A percentile compares a stretch with the other conserved stretches of the same genome.
Conservation (phyloP, 371 early-diverging fungal species). For the Apophysomyces ossiformis region DNA sequence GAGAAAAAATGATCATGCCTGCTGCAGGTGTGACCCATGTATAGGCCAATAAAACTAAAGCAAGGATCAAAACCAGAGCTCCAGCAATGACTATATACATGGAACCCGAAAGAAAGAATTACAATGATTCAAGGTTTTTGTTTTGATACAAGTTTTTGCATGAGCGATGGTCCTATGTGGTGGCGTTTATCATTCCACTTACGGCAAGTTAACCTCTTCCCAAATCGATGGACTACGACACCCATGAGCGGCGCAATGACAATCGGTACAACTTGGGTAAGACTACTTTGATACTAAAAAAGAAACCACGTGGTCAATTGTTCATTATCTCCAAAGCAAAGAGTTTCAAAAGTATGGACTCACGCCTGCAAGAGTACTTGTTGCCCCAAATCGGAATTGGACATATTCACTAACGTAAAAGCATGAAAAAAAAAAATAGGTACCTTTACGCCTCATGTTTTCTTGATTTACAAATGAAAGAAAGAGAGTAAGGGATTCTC, state of each 20-base stretch:
- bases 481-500: too few species aligned
- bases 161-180: too few species aligned
- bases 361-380: conserved; percentile 51
- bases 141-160: background rate
- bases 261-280: conserved; percentile 60
- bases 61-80: conserved; percentile 35
- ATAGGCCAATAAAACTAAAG: conserved; percentile 42
- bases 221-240: conserved; percentile 53
- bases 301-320: background rate
- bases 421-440: background rate
- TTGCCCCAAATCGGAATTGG: conserved; percentile 47
- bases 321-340: too few species aligned
- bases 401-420: conserved; percentile 39
- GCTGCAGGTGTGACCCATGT: conserved; percentile 44
- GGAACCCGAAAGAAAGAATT: background rate
- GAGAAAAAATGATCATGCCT: conserved; percentile 53
- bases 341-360: conserved; percentile 10
- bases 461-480: too few species aligned
- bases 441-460: too few species aligned
- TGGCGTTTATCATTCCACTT: conserved; percentile 15
- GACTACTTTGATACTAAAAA: conserved; percentile 56
- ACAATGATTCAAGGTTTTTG: background rate
- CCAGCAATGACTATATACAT: conserved; percentile 34
- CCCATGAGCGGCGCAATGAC: conserved; percentile 58
- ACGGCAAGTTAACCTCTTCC: conserved; percentile 46